Evolutionary conservation across 1,139 yeast genomes (phyloP), one percentile per base, ranked within the genome.

Genomic region (Candida smagusa): DNA sequence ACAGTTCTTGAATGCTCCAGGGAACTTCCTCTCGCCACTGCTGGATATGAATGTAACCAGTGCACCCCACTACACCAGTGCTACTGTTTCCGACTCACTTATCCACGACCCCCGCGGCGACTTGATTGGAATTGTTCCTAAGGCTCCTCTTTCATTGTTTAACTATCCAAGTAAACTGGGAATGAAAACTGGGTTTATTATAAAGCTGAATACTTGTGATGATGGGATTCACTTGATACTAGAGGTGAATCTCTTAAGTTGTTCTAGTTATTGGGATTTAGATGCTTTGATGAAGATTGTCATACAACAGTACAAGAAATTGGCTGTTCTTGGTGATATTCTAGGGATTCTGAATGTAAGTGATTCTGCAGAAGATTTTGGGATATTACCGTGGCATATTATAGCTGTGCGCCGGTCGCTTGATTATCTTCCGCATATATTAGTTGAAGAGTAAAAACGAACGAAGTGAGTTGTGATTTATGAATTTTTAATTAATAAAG

Each of bases 301-400:
- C 2, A 61, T 89, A 46, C 59, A 62, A 22, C 96, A 89, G 47
- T 86, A 81, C 59, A 75, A 86, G 49, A 77, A 80, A 37, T 56
- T 87, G 43, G 79, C 84, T 1, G 71, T 79, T 2, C 56, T 78
- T 51, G 73, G 61, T 43, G 73, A 63, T 48, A 61, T 64, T 16
- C 59, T 68, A 42, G 69, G 77, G 7, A 44, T 61, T 46, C 47
- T 63, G 45, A 51, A 57, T 42, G 35, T 31, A 6, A 43, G 38
- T 16, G 35, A 37, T 33, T 37, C 42, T 9, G 46, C 42, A 34
- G 48, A 50, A 9, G 42, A 46, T 3, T 37, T 44, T 1, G 56
- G 59, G 1, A 36, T 68, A 12, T 65, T 82, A 2, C 97, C 97
- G n/a, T 85, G 95, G 88, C 96, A 88, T 58, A 72, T 87, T 23